Conservation (phyloP, 768 basidiomycete species). For the Kwoniella dejecticola region DNA sequence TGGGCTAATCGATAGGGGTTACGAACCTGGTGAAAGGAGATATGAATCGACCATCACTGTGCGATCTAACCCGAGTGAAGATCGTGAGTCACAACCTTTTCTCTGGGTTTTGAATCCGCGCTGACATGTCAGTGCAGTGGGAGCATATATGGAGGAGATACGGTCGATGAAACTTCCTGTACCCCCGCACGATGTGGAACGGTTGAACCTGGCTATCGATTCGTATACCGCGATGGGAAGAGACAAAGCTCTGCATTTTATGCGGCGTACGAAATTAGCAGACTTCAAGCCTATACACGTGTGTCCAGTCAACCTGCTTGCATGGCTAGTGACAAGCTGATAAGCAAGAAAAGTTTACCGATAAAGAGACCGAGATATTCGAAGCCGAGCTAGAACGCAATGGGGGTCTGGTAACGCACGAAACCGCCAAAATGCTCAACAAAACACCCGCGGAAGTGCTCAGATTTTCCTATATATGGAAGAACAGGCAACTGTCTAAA, state of each 20-base stretch:
- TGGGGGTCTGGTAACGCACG: slow-evolving; percentile 50
- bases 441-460: slow-evolving; percentile 46
- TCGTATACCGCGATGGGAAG: slow-evolving; percentile 32
- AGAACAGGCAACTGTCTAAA: slow-evolving; percentile 40
- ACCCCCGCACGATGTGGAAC: slow-evolving; percentile 41
- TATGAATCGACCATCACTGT: slow-evolving; percentile 43
- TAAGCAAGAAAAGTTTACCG: slow-evolving; percentile 35
- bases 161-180: slow-evolving; percentile 36
- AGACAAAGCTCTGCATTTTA: slow-evolving; percentile 27
- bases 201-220: slow-evolving; percentile 37
- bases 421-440: slow-evolving; percentile 39
- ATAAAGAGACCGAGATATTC: slow-evolving; percentile 43
- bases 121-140: slow-evolving; percentile 26
- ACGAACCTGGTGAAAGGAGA: slow-evolving; percentile 39
- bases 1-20: slow-evolving; percentile 44
- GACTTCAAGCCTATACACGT: slow-evolving; percentile 44
- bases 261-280: slow-evolving; percentile 29
- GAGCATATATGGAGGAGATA: slow-evolving; percentile 37
- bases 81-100: slow-evolving; percentile 26
- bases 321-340: not conserved
- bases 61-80: slow-evolving; percentile 37
- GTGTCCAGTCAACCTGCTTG: not conserved
- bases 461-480: slow-evolving; percentile 54
- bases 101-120: not conserved
- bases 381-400: slow-evolving; percentile 41